phyloP scores from a whole-genome alignment of 2,329 filamentous ascomycete species.

The Harringtonia lauricola region DNA sequence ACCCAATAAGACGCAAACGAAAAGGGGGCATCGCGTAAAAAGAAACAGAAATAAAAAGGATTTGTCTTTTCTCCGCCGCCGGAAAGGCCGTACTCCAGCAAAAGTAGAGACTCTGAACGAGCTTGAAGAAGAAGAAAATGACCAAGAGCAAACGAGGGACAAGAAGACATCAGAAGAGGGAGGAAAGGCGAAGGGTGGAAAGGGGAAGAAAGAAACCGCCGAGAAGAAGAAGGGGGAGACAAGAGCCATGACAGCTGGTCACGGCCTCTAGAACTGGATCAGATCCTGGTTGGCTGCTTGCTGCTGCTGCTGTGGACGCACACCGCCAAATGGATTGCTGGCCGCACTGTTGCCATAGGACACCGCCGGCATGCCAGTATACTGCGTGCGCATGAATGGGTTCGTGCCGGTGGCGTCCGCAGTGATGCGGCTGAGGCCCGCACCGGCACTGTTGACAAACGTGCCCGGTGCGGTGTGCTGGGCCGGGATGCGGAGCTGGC shows the following conservation, averaged over 20 bases:
- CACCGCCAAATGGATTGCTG: conserved; percentile 46
- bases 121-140: conserved; percentile 1
- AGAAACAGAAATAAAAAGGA: neutral
- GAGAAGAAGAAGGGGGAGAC: neutral
- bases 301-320: conserved; percentile 41
- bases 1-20: neutral
- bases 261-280: conserved; percentile 44
- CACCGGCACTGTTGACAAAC: conserved; percentile 90
- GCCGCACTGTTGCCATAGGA: conserved; percentile 42
- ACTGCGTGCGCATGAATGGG: conserved; percentile 78
- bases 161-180: neutral
- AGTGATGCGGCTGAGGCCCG: conserved; percentile 61
- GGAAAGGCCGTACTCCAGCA: conserved; percentile 4
- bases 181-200: neutral
- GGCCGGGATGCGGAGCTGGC: conserved; percentile 85
- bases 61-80: conserved; percentile 2
- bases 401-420: conserved; percentile 62
- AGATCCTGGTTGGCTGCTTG: conserved; percentile 38
- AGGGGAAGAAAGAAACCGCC: neutral
- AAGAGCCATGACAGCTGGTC: neutral
- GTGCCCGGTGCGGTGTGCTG: conserved; percentile 95
- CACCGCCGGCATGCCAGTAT: conserved; percentile 61
- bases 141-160: neutral
- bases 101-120: neutral
- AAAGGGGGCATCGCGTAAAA: neutral